phyloP scores from a whole-genome alignment of 495 filamentous ascomycete species.

The Thozetella sp. region DNA sequence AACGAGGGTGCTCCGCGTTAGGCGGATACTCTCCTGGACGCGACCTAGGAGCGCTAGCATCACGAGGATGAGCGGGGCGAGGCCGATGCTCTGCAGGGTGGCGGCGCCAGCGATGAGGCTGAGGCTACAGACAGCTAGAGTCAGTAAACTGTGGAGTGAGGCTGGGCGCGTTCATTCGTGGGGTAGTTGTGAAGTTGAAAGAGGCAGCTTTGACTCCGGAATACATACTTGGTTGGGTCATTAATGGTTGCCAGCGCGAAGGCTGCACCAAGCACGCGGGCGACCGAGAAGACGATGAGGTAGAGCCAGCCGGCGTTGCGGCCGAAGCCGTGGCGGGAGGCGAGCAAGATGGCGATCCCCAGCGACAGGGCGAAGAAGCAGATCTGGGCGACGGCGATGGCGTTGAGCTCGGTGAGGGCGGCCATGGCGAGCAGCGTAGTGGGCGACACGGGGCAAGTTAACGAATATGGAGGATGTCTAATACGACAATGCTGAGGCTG shows the following conservation, averaged over 20 bases:
- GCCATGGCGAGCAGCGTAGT: too few species aligned
- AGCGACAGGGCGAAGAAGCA: conserved; percentile 26
- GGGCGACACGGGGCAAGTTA: too few species aligned
- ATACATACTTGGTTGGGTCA: conserved; percentile 29
- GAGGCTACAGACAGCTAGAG: too few species aligned
- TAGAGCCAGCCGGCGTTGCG: conserved; percentile 31
- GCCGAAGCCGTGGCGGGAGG: conserved; percentile 30
- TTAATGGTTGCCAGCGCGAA: conserved; percentile 34
- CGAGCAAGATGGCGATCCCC: conserved; percentile 23
- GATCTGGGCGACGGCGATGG: conserved; percentile 33
- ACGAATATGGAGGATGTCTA: too few species aligned
- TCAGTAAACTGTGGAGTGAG: too few species aligned
- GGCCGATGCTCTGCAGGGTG: conserved; percentile 28
- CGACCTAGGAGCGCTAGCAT: conserved; percentile 27
- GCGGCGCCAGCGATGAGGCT: conserved; percentile 22
- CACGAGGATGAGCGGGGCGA: conserved; percentile 31
- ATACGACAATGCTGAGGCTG: too few species aligned
- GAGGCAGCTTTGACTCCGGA: too few species aligned
- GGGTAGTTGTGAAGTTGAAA: too few species aligned
- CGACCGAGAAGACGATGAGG: conserved; percentile 31
- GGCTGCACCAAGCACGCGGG: conserved; percentile 28
- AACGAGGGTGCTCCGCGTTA: conserved; percentile 13
- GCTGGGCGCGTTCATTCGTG: too few species aligned
- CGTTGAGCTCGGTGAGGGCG: conserved; percentile 20
- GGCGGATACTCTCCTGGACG: conserved; percentile 20